Evolutionary conservation across 768 basidiomycete species (phyloP).

Genomic region (Leccinum uliginosum): DNA sequence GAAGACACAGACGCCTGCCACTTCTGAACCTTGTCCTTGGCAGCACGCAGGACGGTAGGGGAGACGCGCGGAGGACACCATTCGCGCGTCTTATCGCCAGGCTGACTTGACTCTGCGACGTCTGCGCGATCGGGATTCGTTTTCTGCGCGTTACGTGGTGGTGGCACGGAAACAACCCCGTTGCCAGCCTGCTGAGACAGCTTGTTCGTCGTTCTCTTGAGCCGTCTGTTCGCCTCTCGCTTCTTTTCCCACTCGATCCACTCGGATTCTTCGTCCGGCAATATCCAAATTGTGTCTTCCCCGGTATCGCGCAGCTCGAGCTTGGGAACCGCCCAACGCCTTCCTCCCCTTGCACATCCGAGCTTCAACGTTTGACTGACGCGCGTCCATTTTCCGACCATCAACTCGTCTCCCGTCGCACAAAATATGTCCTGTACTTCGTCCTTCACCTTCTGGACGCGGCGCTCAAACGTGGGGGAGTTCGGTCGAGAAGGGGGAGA

Average conservation of each 20-base stretch:
- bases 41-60: slow-evolving; percentile 23
- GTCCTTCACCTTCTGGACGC: slow-evolving; percentile 31
- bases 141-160: slow-evolving; percentile 3
- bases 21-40: slow-evolving; percentile 33
- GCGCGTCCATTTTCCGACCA: slow-evolving; percentile 45
- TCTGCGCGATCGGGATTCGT: neutral
- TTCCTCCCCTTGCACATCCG: slow-evolving; percentile 35
- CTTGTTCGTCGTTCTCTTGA: slow-evolving; percentile 14
- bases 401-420: slow-evolving; percentile 35
- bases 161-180: neutral
- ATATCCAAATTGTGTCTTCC: slow-evolving; percentile 28
- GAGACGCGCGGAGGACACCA: slow-evolving; percentile 15
- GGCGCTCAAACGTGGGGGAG: slow-evolving; percentile 27
- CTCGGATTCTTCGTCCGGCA: slow-evolving; percentile 46
- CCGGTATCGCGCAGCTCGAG: slow-evolving; percentile 20
- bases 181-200: slow-evolving; percentile 6
- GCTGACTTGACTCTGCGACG: neutral
- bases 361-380: slow-evolving; percentile 38
- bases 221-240: slow-evolving; percentile 17
- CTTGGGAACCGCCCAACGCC: slow-evolving; percentile 22
- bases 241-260: slow-evolving; percentile 45
- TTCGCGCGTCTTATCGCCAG: slow-evolving; percentile 1
- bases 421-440: slow-evolving; percentile 34
- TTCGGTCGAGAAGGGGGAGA: slow-evolving; percentile 33
- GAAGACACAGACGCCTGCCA: slow-evolving; percentile 32